Conservation (phyloP, 1,139 yeast species). For the Candida sp. region DNA sequence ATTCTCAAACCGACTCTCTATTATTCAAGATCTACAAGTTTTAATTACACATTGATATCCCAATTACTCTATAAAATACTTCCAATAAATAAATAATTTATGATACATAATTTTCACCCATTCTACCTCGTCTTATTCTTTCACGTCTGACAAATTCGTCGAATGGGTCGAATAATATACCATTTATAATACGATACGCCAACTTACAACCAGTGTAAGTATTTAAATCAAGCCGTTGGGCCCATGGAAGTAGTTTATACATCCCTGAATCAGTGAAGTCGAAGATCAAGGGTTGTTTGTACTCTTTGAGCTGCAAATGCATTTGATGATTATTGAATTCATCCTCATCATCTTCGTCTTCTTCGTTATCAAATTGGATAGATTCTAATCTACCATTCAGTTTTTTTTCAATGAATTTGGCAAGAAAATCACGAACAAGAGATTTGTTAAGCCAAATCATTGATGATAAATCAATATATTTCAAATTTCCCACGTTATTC, state of each 20-base stretch:
- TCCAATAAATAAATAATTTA: slow-evolving; percentile 5
- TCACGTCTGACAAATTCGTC: slow-evolving; percentile 31
- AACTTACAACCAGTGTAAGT: slow-evolving; percentile 26
- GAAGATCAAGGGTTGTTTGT: slow-evolving; percentile 26
- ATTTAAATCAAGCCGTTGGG: slow-evolving; percentile 31
- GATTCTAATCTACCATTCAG: slow-evolving; percentile 1
- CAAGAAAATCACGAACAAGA: slow-evolving; percentile 30
- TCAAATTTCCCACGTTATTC: slow-evolving; percentile 19
- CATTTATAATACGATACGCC: slow-evolving; percentile 29
- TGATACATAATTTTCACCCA: slow-evolving; percentile 41
- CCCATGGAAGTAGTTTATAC: slow-evolving; percentile 58
- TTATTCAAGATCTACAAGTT: no score
- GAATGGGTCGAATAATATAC: slow-evolving; percentile 24
- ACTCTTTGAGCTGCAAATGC: slow-evolving; percentile 2
- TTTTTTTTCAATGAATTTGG: slow-evolving; percentile 12
- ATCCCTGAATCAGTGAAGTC: slow-evolving; percentile 58
- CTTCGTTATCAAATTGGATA: slow-evolving; percentile 7
- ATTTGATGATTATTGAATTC: slow-evolving; percentile 2
- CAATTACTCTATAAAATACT: neutral
- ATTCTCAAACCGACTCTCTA: no score
- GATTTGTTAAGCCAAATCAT: slow-evolving; percentile 52
- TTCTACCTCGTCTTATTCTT: slow-evolving; percentile 39
- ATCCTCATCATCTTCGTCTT: slow-evolving; percentile 7
- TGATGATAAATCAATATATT: slow-evolving; percentile 37
- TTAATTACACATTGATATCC: neutral